phyloP scores from a whole-genome alignment of 768 basidiomycete genomes.

The Cystobasidium tubakii region DNA sequence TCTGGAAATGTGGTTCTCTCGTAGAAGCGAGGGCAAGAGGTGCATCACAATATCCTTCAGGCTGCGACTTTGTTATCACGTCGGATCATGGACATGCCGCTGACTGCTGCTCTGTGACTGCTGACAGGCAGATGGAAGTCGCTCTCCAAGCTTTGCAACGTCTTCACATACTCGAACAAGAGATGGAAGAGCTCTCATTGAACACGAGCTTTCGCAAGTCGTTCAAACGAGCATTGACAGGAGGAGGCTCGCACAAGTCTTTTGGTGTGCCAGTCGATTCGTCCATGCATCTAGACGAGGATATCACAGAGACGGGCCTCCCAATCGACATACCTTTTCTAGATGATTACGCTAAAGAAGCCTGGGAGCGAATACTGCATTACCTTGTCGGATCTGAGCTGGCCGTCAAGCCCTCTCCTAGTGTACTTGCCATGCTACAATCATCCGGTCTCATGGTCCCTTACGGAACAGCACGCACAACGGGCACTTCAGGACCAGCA shows the following conservation, averaged over 20 bases:
- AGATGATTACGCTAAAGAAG: constrained; percentile 73
- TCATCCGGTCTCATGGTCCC: constrained; percentile 73
- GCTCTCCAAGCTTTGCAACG: constrained; percentile 61
- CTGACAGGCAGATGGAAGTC: constrained; percentile 63
- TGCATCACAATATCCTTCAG: constrained; percentile 30
- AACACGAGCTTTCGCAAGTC: constrained; percentile 71
- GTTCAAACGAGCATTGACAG: constrained; percentile 76
- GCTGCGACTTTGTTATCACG: not conserved
- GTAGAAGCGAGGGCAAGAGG: constrained; percentile 36
- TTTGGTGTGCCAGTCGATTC: constrained; percentile 72
- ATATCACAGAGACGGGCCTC: constrained; percentile 20
- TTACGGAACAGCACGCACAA: constrained; percentile 59
- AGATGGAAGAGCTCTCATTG: constrained; percentile 49
- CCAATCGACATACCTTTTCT: constrained; percentile 56
- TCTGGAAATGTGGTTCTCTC: constrained; percentile 41
- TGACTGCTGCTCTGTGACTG: constrained; percentile 18
- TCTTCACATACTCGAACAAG: constrained; percentile 62
- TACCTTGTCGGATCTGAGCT: constrained; percentile 93
- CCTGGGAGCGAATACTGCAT: constrained; percentile 97
- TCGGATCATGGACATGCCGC: not conserved
- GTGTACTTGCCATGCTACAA: constrained; percentile 74
- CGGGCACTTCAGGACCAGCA: constrained; percentile 19
- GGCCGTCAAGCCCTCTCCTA: constrained; percentile 70
- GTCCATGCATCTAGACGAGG: constrained; percentile 48
- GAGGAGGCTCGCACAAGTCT: constrained; percentile 54